These are phyloP conservation scores for Stagonosporopsis vannaccii DNA, from an alignment of 2,329 filamentous ascomycete genomes.

Conservation along the genomic window DNA sequence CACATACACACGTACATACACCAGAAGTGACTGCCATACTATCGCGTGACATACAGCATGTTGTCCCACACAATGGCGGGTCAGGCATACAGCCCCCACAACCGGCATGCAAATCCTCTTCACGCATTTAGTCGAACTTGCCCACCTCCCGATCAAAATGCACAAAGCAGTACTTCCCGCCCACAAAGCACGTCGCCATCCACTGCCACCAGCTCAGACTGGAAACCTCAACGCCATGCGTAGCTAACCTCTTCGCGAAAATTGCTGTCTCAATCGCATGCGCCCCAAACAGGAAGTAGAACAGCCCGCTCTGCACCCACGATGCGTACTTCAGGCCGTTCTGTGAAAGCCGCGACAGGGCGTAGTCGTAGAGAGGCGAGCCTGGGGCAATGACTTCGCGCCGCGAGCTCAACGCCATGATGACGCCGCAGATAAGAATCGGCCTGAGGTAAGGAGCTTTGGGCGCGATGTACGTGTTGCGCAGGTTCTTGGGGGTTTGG, in stretches of 20 bases:
- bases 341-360: slow-evolving; percentile 14
- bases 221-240: slow-evolving; percentile 24
- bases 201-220: slow-evolving; percentile 33
- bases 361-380: slow-evolving; percentile 28
- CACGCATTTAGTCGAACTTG: slow-evolving; percentile 1
- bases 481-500: slow-evolving; percentile 20
- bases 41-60: neutral
- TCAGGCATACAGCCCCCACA: neutral
- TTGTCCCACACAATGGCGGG: too few relatives aligned
- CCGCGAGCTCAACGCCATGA: slow-evolving; percentile 34
- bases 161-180: slow-evolving; percentile 31
- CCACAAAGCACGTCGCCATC: slow-evolving; percentile 36
- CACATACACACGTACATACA: neutral
- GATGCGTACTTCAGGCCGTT: slow-evolving; percentile 22
- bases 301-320: slow-evolving; percentile 32
- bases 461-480: slow-evolving; percentile 30
- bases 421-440: slow-evolving; percentile 31
- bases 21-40: neutral
- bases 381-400: slow-evolving; percentile 28
- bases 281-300: slow-evolving; percentile 34
- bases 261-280: slow-evolving; percentile 32
- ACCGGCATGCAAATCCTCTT: neutral
- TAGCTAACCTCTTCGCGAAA: slow-evolving; percentile 25
- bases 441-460: slow-evolving; percentile 24
- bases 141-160: slow-evolving; percentile 32